Evolutionary conservation across 768 basidiomycete species (phyloP).

Genomic region (Boletus rufocinnamomeus): DNA sequence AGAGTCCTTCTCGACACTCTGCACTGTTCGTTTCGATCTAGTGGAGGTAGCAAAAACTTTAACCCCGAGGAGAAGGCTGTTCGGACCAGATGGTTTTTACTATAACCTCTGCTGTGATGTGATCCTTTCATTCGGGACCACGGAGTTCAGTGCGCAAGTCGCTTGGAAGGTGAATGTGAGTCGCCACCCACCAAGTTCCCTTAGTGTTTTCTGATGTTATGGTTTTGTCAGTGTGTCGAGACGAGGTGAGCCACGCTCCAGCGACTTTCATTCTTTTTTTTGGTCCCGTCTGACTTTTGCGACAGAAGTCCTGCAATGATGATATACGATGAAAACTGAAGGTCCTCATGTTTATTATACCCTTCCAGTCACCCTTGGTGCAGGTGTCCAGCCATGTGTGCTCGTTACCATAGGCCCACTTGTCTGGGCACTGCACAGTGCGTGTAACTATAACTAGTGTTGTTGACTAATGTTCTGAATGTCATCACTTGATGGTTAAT

Average conservation of each 20-base stretch:
- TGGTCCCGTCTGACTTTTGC: neutral
- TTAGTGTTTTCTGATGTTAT: neutral
- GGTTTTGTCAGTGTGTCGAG: conserved; percentile 9
- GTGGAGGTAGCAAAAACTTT: conserved; percentile 6
- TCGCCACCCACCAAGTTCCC: neutral
- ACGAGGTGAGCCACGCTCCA: conserved; percentile 1
- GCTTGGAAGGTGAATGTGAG: conserved; percentile 18
- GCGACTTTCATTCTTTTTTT: no score
- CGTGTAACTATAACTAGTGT: neutral
- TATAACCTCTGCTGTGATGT: conserved; percentile 8
- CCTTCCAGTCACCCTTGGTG: neutral
- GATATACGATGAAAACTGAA: conserved; percentile 10
- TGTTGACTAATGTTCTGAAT: neutral
- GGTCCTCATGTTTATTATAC: neutral
- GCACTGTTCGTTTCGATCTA: conserved; percentile 8
- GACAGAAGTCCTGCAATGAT: conserved; percentile 7
- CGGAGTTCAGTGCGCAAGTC: conserved; percentile 29
- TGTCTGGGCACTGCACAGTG: neutral
- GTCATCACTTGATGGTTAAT: neutral
- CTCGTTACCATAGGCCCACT: neutral
- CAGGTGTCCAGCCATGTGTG: neutral
- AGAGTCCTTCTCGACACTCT: conserved; percentile 20
- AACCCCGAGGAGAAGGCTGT: neutral
- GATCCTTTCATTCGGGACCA: conserved; percentile 18
- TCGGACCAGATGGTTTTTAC: conserved; percentile 2